phyloP scores from a whole-genome alignment of 495 filamentous ascomycete genomes.

The Penicillium malachiteum region DNA sequence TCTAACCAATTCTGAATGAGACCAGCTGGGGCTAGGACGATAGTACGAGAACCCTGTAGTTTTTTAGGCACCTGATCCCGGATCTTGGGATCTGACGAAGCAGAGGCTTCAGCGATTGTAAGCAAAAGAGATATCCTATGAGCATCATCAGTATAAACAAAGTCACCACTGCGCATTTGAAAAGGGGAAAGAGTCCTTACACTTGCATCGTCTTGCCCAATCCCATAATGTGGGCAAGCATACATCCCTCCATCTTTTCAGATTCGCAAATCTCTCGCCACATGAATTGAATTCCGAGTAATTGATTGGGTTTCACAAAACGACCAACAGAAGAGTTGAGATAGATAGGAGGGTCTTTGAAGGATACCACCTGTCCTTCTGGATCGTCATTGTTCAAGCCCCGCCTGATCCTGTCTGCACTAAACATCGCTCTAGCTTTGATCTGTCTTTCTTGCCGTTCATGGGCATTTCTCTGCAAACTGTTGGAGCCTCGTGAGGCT shows the following conservation, averaged over 20 bases:
- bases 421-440: conserved; percentile 38
- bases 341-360: conserved; percentile 60
- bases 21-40: conserved; percentile 74
- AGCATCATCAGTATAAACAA: background rate
- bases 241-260: conserved; percentile 63
- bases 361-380: conserved; percentile 63
- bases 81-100: conserved; percentile 56
- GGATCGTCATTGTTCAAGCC: conserved; percentile 40
- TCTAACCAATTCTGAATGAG: conserved; percentile 82
- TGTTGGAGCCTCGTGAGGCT: conserved; percentile 42
- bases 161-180: background rate
- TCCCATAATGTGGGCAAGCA: conserved; percentile 92
- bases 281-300: conserved; percentile 79
- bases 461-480: conserved; percentile 40
- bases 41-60: conserved; percentile 60
- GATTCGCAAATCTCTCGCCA: conserved; percentile 77
- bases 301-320: conserved; percentile 59
- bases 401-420: conserved; percentile 37
- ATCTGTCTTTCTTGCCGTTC: conserved; percentile 48
- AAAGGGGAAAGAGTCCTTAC: conserved; percentile 37
- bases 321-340: conserved; percentile 47
- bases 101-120: conserved; percentile 65
- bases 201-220: conserved; percentile 92
- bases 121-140: conserved; percentile 69
- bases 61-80: conserved; percentile 62